A percentile compares a stretch with the other conserved stretches of the same genome.
phyloP scores from a whole-genome alignment of 2,329 filamentous ascomycete genomes.

The Talaromyces islandicus region DNA sequence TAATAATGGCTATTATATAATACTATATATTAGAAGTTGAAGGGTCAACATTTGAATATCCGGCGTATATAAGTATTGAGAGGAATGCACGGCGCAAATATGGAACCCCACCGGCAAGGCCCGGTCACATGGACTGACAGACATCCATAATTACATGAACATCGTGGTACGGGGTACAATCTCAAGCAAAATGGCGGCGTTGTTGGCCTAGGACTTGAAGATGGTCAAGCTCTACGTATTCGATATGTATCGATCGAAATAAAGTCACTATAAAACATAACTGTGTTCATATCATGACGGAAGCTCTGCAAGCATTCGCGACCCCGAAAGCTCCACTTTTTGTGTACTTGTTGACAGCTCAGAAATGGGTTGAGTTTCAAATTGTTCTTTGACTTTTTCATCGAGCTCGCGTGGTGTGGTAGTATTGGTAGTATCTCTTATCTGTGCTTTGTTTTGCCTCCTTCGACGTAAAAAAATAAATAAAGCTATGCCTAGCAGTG shows the following conservation, averaged over 20 bases:
- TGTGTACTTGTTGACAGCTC: background rate
- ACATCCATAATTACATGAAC: no score
- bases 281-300: background rate
- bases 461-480: conserved; percentile 1
- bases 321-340: background rate
- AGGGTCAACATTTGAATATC: no score
- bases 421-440: background rate
- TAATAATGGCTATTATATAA: no score
- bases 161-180: no score
- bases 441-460: background rate
- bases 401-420: background rate
- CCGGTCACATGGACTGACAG: no score
- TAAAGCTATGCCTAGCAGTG: background rate
- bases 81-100: no score
- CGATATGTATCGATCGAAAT: background rate
- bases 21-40: no score
- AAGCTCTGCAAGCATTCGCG: background rate
- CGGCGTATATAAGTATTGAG: no score
- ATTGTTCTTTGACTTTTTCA: background rate
- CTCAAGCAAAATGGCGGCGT: no score
- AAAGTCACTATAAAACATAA: background rate
- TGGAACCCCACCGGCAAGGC: no score
- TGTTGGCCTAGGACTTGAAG: no score
- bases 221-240: background rate
- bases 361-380: background rate